phyloP scores from a whole-genome alignment of 257 asterid species.

The Scutellaria baicalensis region DNA sequence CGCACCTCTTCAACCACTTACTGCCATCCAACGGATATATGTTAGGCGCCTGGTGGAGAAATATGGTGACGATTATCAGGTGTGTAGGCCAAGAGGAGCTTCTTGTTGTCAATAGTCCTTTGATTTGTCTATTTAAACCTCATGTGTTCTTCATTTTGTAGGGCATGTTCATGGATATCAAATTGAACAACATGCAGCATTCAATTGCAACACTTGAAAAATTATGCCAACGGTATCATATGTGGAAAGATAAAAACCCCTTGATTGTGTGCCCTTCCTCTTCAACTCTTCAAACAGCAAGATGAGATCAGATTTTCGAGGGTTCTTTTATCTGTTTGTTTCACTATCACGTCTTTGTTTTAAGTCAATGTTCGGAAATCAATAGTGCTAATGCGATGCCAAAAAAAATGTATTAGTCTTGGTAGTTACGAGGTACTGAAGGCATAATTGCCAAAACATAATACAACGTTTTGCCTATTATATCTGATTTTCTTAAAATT shows the following conservation, averaged over 20 bases:
- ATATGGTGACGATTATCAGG: conserved; percentile 82
- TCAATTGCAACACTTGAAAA: conserved; percentile 74
- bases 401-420: neutral
- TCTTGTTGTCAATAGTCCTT: neutral
- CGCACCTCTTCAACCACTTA: conserved; percentile 67
- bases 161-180: conserved; percentile 95
- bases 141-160: conserved; percentile 29
- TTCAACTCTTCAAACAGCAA: neutral
- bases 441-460: neutral
- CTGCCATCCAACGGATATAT: conserved; percentile 61
- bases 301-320: neutral
- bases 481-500: too few species aligned
- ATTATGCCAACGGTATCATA: conserved; percentile 70
- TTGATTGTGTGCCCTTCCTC: conserved; percentile 39
- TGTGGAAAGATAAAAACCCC: conserved; percentile 54
- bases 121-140: neutral
- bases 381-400: neutral
- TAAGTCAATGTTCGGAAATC: neutral
- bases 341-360: neutral
- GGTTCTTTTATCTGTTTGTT: neutral
- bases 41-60: conserved; percentile 64
- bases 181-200: conserved; percentile 84
- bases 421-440: neutral
- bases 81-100: conserved; percentile 2
- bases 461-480: too few species aligned